Percentiles rank a stretch among this genome's conserved stretches.
phyloP scores from a whole-genome alignment of 2,329 filamentous ascomycete species.

The Penicillium sp. region DNA sequence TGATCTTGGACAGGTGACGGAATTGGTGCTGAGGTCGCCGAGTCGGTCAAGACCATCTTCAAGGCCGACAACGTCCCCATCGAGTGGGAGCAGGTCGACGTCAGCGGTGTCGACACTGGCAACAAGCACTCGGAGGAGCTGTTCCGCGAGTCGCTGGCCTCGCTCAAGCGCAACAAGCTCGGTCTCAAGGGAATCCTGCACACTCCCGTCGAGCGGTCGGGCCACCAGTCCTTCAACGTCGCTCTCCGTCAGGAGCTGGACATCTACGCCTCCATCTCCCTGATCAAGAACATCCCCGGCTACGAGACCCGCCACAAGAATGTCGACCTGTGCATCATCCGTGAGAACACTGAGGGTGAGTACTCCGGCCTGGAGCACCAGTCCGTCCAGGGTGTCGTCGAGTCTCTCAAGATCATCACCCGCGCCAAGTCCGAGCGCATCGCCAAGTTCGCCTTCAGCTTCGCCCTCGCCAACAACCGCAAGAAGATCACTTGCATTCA shows the following conservation, averaged over 20 bases:
- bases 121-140: conserved; percentile 88
- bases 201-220: conserved; percentile 93
- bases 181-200: conserved; percentile 98
- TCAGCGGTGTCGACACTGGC: conserved; percentile 83
- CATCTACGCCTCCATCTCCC: conserved; percentile 96
- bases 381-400: conserved; percentile 92
- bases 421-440: conserved; percentile 99
- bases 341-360: conserved; percentile 99
- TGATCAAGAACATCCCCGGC: conserved; percentile 99
- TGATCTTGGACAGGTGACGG: conserved; percentile 67
- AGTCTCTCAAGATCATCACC: conserved; percentile 99
- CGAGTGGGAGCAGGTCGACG: conserved; percentile 98
- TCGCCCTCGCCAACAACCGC: conserved; percentile 96
- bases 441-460: conserved; percentile 97
- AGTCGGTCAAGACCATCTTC: conserved; percentile 98
- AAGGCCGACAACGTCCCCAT: conserved; percentile 99
- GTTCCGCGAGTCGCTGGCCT: conserved; percentile 93
- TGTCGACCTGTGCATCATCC: conserved; percentile 98
- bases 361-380: conserved; percentile 99
- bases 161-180: conserved; percentile 97
- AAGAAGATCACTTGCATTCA: conserved; percentile 99
- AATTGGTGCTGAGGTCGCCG: conserved; percentile 96
- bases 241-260: conserved; percentile 98
- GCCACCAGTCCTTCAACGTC: conserved; percentile 99
- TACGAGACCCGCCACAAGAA: conserved; percentile 97